Conservation (phyloP, 2,329 filamentous ascomycete species). For the Clonostachys solani region DNA sequence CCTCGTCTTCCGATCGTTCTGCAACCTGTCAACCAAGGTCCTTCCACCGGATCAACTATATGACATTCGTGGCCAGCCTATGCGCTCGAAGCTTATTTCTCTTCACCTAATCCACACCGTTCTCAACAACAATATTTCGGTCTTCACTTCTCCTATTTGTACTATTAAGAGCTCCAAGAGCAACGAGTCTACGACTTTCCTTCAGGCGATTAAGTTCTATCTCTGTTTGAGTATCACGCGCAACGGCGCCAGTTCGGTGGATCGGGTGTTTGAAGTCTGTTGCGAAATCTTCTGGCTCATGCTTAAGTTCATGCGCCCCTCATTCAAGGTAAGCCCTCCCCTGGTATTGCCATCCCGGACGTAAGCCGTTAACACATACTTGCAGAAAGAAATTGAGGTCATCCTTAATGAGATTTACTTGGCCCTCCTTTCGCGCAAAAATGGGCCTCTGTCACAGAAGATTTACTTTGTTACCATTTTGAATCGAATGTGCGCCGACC, state of each 20-base stretch:
- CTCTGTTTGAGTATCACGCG: constrained; percentile 90
- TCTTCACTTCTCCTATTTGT: constrained; percentile 88
- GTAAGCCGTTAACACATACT: not conserved
- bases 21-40: constrained; percentile 92
- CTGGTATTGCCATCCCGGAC: not conserved
- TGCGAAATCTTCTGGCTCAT: constrained; percentile 98
- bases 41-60: constrained; percentile 87
- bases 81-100: constrained; percentile 95
- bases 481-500: constrained; percentile 78
- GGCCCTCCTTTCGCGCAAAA: constrained; percentile 82
- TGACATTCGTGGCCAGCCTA: constrained; percentile 88
- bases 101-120: constrained; percentile 94
- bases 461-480: constrained; percentile 85
- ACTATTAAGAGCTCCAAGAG: constrained; percentile 89
- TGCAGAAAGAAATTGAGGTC: constrained; percentile 90
- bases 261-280: constrained; percentile 89
- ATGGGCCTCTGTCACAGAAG: constrained; percentile 85
- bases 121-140: constrained; percentile 85
- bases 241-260: constrained; percentile 91
- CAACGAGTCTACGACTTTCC: constrained; percentile 83
- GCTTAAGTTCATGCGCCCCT: constrained; percentile 86
- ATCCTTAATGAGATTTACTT: constrained; percentile 98
- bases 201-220: constrained; percentile 96
- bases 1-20: constrained; percentile 94
- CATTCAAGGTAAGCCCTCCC: constrained; percentile 68